Percentiles rank a stretch among this genome's conserved stretches.
phyloP scores from a whole-genome alignment of 2,329 filamentous ascomycete genomes.

The Boeremia lycopersici region DNA sequence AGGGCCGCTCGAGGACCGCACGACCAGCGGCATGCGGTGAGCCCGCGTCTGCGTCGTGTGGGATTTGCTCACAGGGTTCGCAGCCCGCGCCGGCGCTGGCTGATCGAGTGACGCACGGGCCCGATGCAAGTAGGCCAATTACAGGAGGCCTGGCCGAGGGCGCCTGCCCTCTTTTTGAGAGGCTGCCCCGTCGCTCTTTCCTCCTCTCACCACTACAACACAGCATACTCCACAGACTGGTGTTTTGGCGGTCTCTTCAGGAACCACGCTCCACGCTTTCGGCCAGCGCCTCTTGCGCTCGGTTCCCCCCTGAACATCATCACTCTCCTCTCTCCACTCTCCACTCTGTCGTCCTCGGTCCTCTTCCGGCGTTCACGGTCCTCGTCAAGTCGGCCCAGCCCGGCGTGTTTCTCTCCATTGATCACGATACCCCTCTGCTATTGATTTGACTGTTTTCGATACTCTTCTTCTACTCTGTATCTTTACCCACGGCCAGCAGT shows the following conservation, averaged over 20 bases:
- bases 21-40: slow-evolving; percentile 13
- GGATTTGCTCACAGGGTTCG: slow-evolving; percentile 7
- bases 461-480: slow-evolving; percentile 28
- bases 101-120: slow-evolving; percentile 12
- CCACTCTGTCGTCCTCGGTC: slow-evolving; percentile 38
- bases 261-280: slow-evolving; percentile 46
- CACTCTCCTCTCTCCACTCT: slow-evolving; percentile 31
- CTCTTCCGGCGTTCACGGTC: slow-evolving; percentile 48
- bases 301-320: slow-evolving; percentile 37
- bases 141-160: slow-evolving; percentile 23
- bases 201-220: slow-evolving; percentile 35
- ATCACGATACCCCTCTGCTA: slow-evolving; percentile 44
- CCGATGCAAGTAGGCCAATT: slow-evolving; percentile 28
- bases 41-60: slow-evolving; percentile 8
- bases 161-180: slow-evolving; percentile 31
- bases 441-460: slow-evolving; percentile 30
- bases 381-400: slow-evolving; percentile 29
- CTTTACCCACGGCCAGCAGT: slow-evolving; percentile 23
- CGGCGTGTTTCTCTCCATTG: slow-evolving; percentile 35
- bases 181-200: slow-evolving; percentile 32
- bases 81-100: slow-evolving; percentile 13
- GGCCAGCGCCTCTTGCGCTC: slow-evolving; percentile 51
- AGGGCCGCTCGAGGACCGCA: not conserved
- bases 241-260: slow-evolving; percentile 46
- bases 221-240: slow-evolving; percentile 30